Evolutionary conservation across 2,329 filamentous ascomycete genomes (phyloP), one percentile per base, ranked within the genome.

Genomic region (Magnaporthiopsis incrustans): DNA sequence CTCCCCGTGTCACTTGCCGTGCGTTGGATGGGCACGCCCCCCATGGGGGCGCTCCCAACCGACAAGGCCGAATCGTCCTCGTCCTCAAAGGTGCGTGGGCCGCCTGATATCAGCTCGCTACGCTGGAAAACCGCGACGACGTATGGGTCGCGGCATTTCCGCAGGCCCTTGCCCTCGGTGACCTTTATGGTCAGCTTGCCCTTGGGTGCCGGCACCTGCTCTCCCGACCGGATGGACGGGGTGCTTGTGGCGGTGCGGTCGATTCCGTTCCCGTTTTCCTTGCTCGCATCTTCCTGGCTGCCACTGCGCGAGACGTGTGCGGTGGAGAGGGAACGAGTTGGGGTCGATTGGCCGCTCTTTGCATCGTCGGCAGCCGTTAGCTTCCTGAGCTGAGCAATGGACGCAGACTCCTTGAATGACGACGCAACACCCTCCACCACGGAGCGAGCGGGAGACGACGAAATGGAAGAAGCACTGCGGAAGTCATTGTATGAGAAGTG

Each of bases 71-170:
- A 72, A 64, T 88, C 85, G 59, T 87, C 85, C 50, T 85, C 82
- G 59, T 89, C 88, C 38, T 82, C 80, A 30, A 82, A 77, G 64
- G 81, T 81, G 50, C 88, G 85, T 15, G 93, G 91, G 2, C 92
- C 92, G 64, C 91, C 89, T 1, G 95, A 98, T 64, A 99, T 97
- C 70, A 96, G 89, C 75, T 99, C 95, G 72, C 94, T 97, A 74
- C 92, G 90, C 75, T 99, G 95, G 72, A 98, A 99, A 32, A 97
- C 93, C 65, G 91, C 96, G 14, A 99, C 92, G 63, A 97, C 91
- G 71, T 99, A 99, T 1, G 95, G 95, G 71, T 97, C 91, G 65
- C 88, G 86, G 73, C 92, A 92, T 65, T 88, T 91, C 66, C 89
- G 85, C 63, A 99, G 78, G 12, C 91, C 91, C 71, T 92, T 85